Conservation (phyloP, 139 green algal species). For the Tetradesmus lagerheimii region DNA sequence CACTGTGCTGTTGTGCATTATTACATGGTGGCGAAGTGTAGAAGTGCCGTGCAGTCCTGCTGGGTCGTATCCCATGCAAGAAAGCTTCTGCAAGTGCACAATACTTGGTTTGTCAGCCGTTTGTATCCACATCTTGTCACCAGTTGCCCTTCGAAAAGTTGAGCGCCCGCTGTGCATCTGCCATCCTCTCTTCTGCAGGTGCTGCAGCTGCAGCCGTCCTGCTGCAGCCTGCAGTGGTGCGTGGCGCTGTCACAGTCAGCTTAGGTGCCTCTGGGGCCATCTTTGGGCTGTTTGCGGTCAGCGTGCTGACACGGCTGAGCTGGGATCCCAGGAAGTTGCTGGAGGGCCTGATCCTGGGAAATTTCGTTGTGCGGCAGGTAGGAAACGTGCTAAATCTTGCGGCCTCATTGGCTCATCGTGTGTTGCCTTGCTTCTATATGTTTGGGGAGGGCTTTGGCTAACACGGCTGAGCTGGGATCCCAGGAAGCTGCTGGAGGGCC, state of each 20-base stretch:
- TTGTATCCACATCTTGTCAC: no score
- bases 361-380: slow-evolving; percentile 88
- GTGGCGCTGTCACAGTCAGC: slow-evolving; percentile 46
- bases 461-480: slow-evolving; percentile 72
- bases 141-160: no score
- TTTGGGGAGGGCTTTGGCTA: slow-evolving; percentile 83
- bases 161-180: no score
- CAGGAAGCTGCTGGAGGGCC: slow-evolving; percentile 78
- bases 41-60: no score
- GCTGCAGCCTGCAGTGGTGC: slow-evolving; percentile 38
- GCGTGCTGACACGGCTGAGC: slow-evolving; percentile 70
- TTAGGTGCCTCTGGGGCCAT: slow-evolving; percentile 84
- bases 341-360: slow-evolving; percentile 83
- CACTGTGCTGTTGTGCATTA: no score
- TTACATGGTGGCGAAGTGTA: no score
- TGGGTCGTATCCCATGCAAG: no score
- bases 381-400: no score
- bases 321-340: slow-evolving; percentile 79
- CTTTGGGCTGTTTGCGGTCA: slow-evolving; percentile 91
- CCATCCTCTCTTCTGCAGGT: slow-evolving; percentile 46
- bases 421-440: slow-evolving; percentile 44
- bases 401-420: no score
- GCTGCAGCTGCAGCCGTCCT: slow-evolving; percentile 61
- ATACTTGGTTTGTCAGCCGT: no score
- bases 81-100: no score